Conservation (phyloP, 2,329 filamentous ascomycete species). For the Pezicula neosporulosa region DNA sequence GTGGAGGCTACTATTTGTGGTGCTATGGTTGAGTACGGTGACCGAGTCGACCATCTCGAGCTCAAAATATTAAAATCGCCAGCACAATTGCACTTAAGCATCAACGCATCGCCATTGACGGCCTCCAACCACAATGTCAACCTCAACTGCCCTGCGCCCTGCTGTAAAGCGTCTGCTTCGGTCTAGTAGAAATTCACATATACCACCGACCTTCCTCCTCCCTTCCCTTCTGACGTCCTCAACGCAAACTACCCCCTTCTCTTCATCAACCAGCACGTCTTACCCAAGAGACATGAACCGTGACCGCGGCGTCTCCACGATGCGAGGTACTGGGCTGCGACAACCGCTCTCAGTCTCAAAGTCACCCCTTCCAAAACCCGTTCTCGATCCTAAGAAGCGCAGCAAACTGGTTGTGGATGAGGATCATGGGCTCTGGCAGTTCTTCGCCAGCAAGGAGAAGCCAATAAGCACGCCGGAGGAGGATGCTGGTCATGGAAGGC, state of each 20-base stretch:
- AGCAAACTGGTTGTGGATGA: slow-evolving; percentile 53
- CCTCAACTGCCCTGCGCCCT: slow-evolving; percentile 21
- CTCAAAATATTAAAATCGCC: not conserved
- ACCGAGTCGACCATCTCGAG: not conserved
- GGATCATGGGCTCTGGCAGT: slow-evolving; percentile 87
- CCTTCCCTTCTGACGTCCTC: slow-evolving; percentile 19
- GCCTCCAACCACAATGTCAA: slow-evolving; percentile 21
- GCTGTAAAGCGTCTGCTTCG: slow-evolving; percentile 15
- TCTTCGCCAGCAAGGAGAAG: slow-evolving; percentile 72
- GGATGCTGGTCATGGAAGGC: slow-evolving; percentile 68
- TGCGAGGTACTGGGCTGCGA: slow-evolving; percentile 73
- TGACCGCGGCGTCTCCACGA: slow-evolving; percentile 75
- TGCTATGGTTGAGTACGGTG: not conserved
- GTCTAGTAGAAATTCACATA: slow-evolving; percentile 10
- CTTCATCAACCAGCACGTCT: slow-evolving; percentile 20
- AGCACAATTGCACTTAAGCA: not conserved
- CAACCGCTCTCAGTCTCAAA: slow-evolving; percentile 72
- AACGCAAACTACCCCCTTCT: slow-evolving; percentile 27
- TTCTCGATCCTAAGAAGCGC: slow-evolving; percentile 53
- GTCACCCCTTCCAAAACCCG: slow-evolving; percentile 70
- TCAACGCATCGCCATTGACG: slow-evolving; percentile 13
- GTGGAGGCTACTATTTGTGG: no score
- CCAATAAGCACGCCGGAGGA: slow-evolving; percentile 71
- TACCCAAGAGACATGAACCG: slow-evolving; percentile 69
- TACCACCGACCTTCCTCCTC: slow-evolving; percentile 27